Evolutionary conservation across 768 basidiomycete genomes (phyloP).

Genomic region (Calocera viscosa): DNA sequence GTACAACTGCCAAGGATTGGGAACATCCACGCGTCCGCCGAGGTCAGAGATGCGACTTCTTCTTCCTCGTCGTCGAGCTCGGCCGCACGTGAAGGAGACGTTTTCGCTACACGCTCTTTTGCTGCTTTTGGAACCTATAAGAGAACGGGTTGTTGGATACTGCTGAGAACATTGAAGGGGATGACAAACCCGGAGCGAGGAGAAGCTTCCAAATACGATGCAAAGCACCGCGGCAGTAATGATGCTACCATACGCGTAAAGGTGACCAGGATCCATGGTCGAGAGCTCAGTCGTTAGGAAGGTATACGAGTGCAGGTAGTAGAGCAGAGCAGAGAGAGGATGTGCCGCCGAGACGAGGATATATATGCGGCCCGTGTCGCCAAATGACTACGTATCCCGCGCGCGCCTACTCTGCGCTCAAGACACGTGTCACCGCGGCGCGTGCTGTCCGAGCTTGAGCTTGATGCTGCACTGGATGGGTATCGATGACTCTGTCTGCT

Average conservation of each 20-base stretch:
- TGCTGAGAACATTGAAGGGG: background rate
- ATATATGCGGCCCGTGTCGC: background rate
- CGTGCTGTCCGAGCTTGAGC: background rate
- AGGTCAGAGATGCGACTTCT: conserved; percentile 11
- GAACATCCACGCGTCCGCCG: conserved; percentile 21
- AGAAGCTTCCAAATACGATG: background rate
- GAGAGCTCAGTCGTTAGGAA: background rate
- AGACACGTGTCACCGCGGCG: background rate
- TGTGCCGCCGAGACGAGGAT: background rate
- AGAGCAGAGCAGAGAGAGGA: background rate
- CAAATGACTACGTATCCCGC: background rate
- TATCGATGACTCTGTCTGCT: background rate
- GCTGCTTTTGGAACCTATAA: background rate
- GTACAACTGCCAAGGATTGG: conserved; percentile 19
- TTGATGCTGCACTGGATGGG: background rate
- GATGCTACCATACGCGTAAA: background rate
- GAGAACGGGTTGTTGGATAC: background rate
- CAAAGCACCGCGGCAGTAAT: background rate
- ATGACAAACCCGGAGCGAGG: background rate
- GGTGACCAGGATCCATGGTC: background rate
- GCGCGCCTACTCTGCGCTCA: background rate
- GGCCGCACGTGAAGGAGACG: background rate
- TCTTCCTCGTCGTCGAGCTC: background rate
- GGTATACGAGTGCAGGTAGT: background rate
- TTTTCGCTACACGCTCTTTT: background rate